These are phyloP conservation scores for Syncephalastrum monosporum DNA, from an alignment of 371 early-diverging fungal genomes.

Conservation along the genomic window DNA sequence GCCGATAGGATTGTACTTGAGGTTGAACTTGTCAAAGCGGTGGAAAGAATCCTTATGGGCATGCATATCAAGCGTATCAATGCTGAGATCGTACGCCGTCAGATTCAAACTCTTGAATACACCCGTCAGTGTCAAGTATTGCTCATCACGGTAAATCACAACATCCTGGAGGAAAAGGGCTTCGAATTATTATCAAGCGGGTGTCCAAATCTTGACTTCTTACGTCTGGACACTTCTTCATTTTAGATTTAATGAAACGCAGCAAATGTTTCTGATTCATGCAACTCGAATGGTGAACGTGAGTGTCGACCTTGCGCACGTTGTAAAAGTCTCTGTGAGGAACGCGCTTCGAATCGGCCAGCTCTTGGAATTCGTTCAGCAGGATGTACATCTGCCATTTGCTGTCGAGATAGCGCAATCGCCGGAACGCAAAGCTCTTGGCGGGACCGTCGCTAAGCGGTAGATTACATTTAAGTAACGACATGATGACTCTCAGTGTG, in stretches of 20 bases:
- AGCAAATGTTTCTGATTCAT: conserved; percentile 99
- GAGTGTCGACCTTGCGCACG: conserved; percentile 98
- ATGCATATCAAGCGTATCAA: conserved; percentile 98
- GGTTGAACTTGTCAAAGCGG: conserved; percentile 97
- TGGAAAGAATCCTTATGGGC: conserved; percentile 86
- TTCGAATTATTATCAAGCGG: not conserved
- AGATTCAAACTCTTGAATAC: conserved; percentile 95
- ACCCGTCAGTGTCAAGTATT: conserved; percentile 67
- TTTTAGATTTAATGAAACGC: conserved; percentile 96
- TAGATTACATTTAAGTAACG: not conserved
- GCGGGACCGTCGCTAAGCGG: conserved; percentile 82
- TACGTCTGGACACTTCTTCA: conserved; percentile 81
- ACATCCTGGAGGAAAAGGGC: conserved; percentile 45
- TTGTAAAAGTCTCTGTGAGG: conserved; percentile 99
- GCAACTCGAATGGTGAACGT: conserved; percentile 95
- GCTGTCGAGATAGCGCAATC: conserved; percentile 91
- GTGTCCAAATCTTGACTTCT: conserved; percentile 8
- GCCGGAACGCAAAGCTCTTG: conserved; percentile 92
- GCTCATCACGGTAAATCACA: conserved; percentile 76
- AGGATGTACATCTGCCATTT: conserved; percentile 94
- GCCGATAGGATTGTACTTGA: conserved; percentile 97
- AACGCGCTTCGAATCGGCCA: conserved; percentile 92
- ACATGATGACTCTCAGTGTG: not conserved
- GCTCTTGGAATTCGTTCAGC: conserved; percentile 91
- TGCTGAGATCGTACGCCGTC: conserved; percentile 94